Evolutionary conservation across 139 green algal genomes (phyloP).

Genomic region (Chlamydomonas sphaeroides): DNA sequence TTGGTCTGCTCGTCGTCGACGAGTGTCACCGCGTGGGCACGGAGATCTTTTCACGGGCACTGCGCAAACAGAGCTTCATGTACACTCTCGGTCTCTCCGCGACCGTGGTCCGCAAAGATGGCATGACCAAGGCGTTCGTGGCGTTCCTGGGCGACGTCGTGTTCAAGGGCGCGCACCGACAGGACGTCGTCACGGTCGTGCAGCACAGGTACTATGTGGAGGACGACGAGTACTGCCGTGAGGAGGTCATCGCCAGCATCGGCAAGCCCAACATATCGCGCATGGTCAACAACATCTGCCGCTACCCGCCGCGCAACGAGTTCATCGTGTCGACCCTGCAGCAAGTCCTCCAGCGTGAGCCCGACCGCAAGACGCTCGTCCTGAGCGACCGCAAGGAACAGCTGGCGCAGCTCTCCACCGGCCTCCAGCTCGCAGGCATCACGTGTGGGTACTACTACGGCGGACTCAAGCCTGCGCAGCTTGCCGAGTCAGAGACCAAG

Average conservation of each 20-base stretch:
- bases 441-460: slow-evolving; percentile 32
- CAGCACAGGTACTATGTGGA: neutral
- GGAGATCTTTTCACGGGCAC: slow-evolving; percentile 41
- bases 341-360: neutral
- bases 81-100: slow-evolving; percentile 43
- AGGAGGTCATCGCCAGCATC: neutral
- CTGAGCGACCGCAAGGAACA: slow-evolving; percentile 38
- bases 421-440: neutral
- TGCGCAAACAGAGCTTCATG: slow-evolving; percentile 10
- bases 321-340: neutral
- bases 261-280: slow-evolving; percentile 33
- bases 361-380: slow-evolving; percentile 26
- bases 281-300: slow-evolving; percentile 48
- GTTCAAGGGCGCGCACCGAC: neutral
- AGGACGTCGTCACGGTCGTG: neutral
- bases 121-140: slow-evolving; percentile 41
- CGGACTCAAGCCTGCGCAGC: slow-evolving; percentile 19
- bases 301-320: neutral
- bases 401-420: neutral
- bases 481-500: slow-evolving; percentile 2
- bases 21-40: slow-evolving; percentile 42
- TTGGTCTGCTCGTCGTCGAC: slow-evolving; percentile 39
- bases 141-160: slow-evolving; percentile 38
- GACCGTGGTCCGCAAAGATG: slow-evolving; percentile 39
- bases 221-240: neutral